These are phyloP conservation scores for Petunia axillaris DNA, from an alignment of 257 asterid species.

Conservation along the genomic window DNA sequence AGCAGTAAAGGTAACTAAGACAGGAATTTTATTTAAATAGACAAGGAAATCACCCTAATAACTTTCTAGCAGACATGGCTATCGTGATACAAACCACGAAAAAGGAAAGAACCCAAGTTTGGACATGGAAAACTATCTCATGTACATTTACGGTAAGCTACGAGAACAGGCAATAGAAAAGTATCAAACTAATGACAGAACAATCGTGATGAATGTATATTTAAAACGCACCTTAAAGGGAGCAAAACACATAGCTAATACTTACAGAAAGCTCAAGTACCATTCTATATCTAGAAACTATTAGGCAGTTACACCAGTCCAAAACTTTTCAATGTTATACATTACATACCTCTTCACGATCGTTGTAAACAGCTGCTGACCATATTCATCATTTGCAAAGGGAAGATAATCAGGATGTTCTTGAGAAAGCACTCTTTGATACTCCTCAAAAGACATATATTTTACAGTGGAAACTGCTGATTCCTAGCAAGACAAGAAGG, in stretches of 20 bases:
- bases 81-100: neutral
- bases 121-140: neutral
- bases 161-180: neutral
- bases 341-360: constrained; percentile 66
- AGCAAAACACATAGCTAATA: neutral
- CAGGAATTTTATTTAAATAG: neutral
- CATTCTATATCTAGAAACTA: neutral
- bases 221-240: neutral
- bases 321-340: constrained; percentile 18
- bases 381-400: constrained; percentile 67
- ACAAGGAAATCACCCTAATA: neutral
- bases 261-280: neutral
- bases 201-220: neutral
- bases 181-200: neutral
- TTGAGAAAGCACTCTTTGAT: constrained; percentile 68
- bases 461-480: constrained; percentile 98
- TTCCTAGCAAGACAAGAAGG: constrained; percentile 60
- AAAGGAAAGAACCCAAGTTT: neutral
- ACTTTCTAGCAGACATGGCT: neutral
- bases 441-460: constrained; percentile 73
- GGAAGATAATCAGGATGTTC: constrained; percentile 81
- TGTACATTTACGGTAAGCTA: neutral
- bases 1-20: neutral
- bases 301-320: neutral
- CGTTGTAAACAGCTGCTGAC: constrained; percentile 71